Conservation (phyloP, 192 early-diverging fungal species). For the Mortierella antarctica region DNA sequence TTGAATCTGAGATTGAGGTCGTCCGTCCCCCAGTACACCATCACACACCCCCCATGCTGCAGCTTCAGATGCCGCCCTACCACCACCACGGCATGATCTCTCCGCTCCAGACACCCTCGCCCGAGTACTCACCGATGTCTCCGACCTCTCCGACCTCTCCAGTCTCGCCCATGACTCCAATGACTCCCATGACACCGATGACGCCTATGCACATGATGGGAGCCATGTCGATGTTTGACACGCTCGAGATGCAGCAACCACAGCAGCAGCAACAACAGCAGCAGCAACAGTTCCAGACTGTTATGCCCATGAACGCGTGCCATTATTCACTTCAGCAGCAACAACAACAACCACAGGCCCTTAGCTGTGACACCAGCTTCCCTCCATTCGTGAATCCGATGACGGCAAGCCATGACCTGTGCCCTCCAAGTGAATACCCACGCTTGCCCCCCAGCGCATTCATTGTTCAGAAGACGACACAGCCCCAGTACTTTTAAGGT, state of each 20-base stretch:
- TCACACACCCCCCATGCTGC: background rate
- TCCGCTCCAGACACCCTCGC: constrained; percentile 13
- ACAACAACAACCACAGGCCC: background rate
- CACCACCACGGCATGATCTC: background rate
- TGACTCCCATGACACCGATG: constrained; percentile 8
- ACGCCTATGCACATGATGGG: background rate
- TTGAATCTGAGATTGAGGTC: background rate
- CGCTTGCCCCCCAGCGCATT: too few species aligned
- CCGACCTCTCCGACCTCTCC: constrained; percentile 17
- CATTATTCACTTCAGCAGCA: background rate
- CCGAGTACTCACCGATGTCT: constrained; percentile 10
- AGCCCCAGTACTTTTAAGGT: too few species aligned
- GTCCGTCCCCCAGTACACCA: too few species aligned
- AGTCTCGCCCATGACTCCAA: constrained; percentile 17
- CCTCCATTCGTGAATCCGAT: too few species aligned
- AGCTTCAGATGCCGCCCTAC: constrained; percentile 7
- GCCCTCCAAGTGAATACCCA: too few species aligned
- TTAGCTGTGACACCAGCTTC: background rate
- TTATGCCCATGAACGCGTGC: background rate
- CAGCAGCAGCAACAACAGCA: constrained; percentile 4
- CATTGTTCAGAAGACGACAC: too few species aligned
- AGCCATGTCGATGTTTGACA: too few species aligned
- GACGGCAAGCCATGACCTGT: too few species aligned
- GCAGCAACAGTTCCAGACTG: background rate
- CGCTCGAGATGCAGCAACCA: background rate